These are phyloP conservation scores for Setaria viridis DNA, from an alignment of 202 grass and related monocot species.

Conservation along the genomic window DNA sequence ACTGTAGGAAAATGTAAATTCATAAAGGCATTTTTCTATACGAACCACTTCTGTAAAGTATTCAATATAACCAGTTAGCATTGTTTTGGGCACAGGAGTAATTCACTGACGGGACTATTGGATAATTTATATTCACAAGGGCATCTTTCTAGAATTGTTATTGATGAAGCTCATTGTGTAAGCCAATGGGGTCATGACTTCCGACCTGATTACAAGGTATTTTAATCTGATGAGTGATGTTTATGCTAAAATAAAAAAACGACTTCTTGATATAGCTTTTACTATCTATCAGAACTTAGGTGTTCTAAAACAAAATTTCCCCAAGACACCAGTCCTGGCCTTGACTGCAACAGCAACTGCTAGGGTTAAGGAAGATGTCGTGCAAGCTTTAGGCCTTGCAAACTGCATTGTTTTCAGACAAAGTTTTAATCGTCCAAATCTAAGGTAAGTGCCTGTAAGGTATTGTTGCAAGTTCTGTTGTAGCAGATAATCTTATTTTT, in stretches of 20 bases:
- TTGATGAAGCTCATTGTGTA: conserved; percentile 99
- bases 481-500: conserved; percentile 37
- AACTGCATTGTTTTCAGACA: conserved; percentile 94
- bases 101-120: conserved; percentile 69
- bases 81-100: conserved; percentile 60
- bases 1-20: conserved; percentile 74
- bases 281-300: conserved; percentile 68
- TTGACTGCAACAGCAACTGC: conserved; percentile 98
- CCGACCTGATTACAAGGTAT: conserved; percentile 94
- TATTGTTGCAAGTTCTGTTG: conserved; percentile 18
- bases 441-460: conserved; percentile 57
- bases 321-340: conserved; percentile 76
- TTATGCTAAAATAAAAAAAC: conserved; percentile 12
- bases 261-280: conserved; percentile 48
- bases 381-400: conserved; percentile 86
- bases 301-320: conserved; percentile 85
- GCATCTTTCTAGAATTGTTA: conserved; percentile 89
- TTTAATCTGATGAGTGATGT: conserved; percentile 23
- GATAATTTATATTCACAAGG: conserved; percentile 60
- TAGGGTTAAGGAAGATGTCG: conserved; percentile 95
- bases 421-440: conserved; percentile 97
- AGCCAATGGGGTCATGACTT: conserved; percentile 99
- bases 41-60: not conserved
- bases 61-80: not conserved
- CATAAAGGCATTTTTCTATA: conserved; percentile 64